Evolutionary conservation across 805 yeast genomes (phyloP).

Genomic region (Metschnikowia picachoensis): DNA sequence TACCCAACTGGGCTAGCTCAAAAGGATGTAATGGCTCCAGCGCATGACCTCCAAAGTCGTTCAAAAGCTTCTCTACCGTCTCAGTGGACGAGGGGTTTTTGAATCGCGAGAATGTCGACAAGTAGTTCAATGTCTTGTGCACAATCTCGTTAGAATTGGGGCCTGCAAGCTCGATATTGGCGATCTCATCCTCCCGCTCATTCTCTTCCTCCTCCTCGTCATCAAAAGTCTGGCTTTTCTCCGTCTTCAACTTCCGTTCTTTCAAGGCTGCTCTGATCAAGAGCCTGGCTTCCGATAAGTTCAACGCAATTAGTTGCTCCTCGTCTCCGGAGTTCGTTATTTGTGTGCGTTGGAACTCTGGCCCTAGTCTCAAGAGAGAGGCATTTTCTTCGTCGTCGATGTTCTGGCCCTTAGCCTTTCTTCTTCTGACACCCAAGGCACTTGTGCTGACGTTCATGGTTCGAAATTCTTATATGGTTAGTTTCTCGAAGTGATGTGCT

Average conservation of each 20-base stretch:
- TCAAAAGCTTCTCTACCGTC: constrained; percentile 85
- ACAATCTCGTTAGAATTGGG: constrained; percentile 83
- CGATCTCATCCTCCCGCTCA: constrained; percentile 42
- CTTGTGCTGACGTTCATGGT: constrained; percentile 85
- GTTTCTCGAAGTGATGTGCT: too few species aligned
- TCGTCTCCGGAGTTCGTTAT: constrained; percentile 75
- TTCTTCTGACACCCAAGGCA: constrained; percentile 78
- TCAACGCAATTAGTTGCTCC: constrained; percentile 76
- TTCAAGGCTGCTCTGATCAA: constrained; percentile 85
- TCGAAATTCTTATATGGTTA: not conserved
- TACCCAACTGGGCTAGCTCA: constrained; percentile 88
- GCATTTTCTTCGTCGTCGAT: constrained; percentile 92
- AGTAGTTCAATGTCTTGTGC: constrained; percentile 85
- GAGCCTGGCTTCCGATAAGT: constrained; percentile 84
- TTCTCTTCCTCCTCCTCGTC: constrained; percentile 35
- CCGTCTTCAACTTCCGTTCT: constrained; percentile 47
- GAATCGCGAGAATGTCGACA: constrained; percentile 83
- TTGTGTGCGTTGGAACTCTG: constrained; percentile 84
- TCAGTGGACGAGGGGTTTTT: constrained; percentile 89
- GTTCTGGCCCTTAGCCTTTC: constrained; percentile 53
- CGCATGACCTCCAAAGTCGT: constrained; percentile 56
- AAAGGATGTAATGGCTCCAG: constrained; percentile 76
- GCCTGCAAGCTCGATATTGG: constrained; percentile 49
- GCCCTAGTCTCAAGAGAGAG: constrained; percentile 79
- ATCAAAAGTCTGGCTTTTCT: constrained; percentile 21